phyloP scores from a whole-genome alignment of 768 basidiomycete genomes.

The Tulasnella sp. region DNA sequence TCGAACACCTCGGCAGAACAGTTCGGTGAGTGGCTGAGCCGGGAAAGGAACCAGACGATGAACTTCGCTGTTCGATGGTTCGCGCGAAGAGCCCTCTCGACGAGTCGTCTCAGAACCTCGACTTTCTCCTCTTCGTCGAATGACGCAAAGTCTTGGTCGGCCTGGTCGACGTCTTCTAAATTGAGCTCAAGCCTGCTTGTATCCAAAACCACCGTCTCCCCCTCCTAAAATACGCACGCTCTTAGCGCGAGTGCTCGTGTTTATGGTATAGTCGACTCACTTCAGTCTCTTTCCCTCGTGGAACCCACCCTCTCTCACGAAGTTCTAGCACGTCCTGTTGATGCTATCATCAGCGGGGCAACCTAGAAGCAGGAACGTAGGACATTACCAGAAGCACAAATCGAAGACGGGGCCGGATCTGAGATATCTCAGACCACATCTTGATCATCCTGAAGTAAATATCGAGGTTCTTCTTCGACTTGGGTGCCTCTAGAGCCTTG shows the following conservation, averaged over 20 bases:
- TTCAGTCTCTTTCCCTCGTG: conserved; percentile 10
- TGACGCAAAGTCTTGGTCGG: neutral
- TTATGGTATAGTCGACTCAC: neutral
- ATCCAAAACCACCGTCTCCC: neutral
- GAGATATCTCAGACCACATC: conserved; percentile 5
- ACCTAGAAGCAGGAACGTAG: neutral
- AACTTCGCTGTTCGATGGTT: conserved; percentile 3
- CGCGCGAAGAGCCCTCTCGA: neutral
- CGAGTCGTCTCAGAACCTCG: neutral
- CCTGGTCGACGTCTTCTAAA: neutral
- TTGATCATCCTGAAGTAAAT: conserved; percentile 9
- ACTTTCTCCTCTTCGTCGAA: neutral
- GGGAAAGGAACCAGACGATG: conserved; percentile 15
- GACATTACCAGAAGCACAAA: neutral
- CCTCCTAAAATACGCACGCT: neutral
- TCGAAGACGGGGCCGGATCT: conserved; percentile 7
- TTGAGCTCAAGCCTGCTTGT: neutral
- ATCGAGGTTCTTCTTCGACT: neutral
- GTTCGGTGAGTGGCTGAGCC: neutral
- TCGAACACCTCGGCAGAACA: neutral
- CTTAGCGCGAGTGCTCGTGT: neutral
- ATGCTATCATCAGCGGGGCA: neutral
- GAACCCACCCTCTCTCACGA: conserved; percentile 12
- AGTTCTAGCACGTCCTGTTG: conserved; percentile 12
- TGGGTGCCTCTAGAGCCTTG: neutral